A percentile compares a stretch with the other conserved stretches of the same genome.
phyloP scores from a whole-genome alignment of 495 filamentous ascomycete genomes.

The Hypoxylon fragiforme region DNA sequence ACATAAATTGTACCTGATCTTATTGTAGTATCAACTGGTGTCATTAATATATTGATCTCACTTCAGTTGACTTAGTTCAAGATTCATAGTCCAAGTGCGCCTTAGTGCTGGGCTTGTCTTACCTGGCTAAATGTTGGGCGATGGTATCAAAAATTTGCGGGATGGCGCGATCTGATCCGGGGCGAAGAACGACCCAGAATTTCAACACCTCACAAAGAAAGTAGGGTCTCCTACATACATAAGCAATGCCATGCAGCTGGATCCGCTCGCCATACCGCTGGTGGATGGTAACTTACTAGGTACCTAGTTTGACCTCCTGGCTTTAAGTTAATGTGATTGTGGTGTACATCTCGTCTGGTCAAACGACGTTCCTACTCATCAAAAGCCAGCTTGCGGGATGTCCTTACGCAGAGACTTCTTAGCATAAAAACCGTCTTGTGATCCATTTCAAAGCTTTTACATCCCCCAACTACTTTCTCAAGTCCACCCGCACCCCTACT shows the following conservation, averaged over 20 bases:
- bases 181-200: constrained; percentile 22
- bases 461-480: background rate
- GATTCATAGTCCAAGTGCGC: constrained; percentile 21
- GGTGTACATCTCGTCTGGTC: constrained; percentile 15
- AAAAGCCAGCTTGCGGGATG: constrained; percentile 2
- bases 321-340: constrained; percentile 24
- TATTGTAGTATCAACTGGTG: too few relatives aligned
- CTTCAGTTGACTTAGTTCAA: constrained; percentile 10
- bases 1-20: too few relatives aligned
- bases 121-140: constrained; percentile 31
- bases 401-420: background rate
- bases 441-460: background rate
- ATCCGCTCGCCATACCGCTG: constrained; percentile 34
- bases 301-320: too few relatives aligned
- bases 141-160: constrained; percentile 38
- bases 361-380: constrained; percentile 12
- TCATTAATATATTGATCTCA: constrained; percentile 11
- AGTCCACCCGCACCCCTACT: background rate
- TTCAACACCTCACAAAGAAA: constrained; percentile 19
- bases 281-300: constrained; percentile 32
- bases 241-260: constrained; percentile 29
- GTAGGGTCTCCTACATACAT: constrained; percentile 1
- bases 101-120: constrained; percentile 18
- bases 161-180: constrained; percentile 39
- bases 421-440: constrained; percentile 16